Conservation (phyloP, 1,139 yeast genomes). For the Taphrina populina region DNA sequence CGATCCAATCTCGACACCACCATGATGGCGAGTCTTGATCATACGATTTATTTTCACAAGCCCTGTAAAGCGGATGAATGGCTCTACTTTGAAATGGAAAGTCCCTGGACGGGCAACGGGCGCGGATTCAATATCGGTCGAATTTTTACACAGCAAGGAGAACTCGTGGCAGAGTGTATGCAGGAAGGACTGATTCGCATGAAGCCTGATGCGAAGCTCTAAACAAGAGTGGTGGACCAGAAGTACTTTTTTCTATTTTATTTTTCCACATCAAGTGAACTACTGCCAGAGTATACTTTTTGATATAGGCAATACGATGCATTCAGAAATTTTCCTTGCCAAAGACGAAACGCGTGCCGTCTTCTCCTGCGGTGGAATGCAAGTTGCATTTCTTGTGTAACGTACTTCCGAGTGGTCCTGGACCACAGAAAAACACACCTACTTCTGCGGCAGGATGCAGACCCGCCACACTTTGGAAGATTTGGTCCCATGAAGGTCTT, state of each 20-base stretch:
- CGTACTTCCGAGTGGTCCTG: slow-evolving; percentile 25
- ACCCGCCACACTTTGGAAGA: slow-evolving; percentile 11
- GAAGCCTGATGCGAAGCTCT: slow-evolving; percentile 7
- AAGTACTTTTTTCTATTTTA: too few relatives aligned
- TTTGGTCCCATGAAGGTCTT: slow-evolving; percentile 30
- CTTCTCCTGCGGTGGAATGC: slow-evolving; percentile 20
- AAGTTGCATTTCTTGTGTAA: slow-evolving; percentile 22
- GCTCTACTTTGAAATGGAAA: slow-evolving; percentile 52
- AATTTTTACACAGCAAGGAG: slow-evolving; percentile 54
- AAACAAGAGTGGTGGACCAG: neutral
- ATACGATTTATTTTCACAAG: slow-evolving; percentile 58
- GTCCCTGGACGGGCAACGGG: slow-evolving; percentile 55
- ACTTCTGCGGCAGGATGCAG: slow-evolving; percentile 33
- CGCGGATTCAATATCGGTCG: slow-evolving; percentile 63
- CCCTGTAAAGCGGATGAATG: slow-evolving; percentile 57
- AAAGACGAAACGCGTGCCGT: slow-evolving; percentile 32
- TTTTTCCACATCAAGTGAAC: too few relatives aligned
- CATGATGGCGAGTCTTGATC: slow-evolving; percentile 57
- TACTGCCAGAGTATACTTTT: too few relatives aligned
- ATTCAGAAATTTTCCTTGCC: slow-evolving; percentile 32
- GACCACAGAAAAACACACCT: slow-evolving; percentile 34
- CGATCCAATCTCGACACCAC: slow-evolving; percentile 49
- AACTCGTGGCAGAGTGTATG: slow-evolving; percentile 60
- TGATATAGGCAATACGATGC: too few relatives aligned
- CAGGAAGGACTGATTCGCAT: slow-evolving; percentile 55